phyloP scores from a whole-genome alignment of 305 asterid species.

The Striga hermonthica region DNA sequence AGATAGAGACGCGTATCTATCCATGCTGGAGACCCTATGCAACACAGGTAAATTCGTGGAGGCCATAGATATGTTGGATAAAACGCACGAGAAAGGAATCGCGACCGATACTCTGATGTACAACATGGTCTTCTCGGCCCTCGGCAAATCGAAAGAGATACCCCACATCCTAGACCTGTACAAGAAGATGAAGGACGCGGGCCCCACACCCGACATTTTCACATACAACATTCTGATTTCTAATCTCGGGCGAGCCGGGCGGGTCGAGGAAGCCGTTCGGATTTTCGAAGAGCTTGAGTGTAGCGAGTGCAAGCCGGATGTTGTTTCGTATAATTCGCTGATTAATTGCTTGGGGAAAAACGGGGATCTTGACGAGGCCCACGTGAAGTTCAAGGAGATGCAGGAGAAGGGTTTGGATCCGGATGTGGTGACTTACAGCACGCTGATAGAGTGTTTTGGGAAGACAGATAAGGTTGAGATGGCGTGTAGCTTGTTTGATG shows the following conservation, averaged over 20 bases:
- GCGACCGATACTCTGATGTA: conserved; percentile 76
- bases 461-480: conserved; percentile 82
- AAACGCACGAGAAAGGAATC: conserved; percentile 77
- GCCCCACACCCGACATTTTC: conserved; percentile 77
- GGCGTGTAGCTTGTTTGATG: conserved; percentile 71
- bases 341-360: conserved; percentile 88
- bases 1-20: conserved; percentile 74
- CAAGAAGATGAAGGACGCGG: conserved; percentile 74
- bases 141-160: conserved; percentile 66
- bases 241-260: conserved; percentile 78
- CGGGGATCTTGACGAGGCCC: conserved; percentile 90
- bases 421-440: conserved; percentile 89
- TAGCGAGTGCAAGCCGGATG: conserved; percentile 69
- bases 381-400: conserved; percentile 85
- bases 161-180: conserved; percentile 64
- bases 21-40: conserved; percentile 89
- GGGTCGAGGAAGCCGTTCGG: conserved; percentile 69
- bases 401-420: conserved; percentile 85
- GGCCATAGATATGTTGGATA: conserved; percentile 77
- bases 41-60: conserved; percentile 60
- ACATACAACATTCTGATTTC: conserved; percentile 91
- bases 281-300: conserved; percentile 86
- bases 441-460: conserved; percentile 90
- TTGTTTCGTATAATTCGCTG: conserved; percentile 79
- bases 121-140: conserved; percentile 74